Evolutionary conservation across 1,284 basidiomycete genomes (phyloP).

Genomic region (Rhodotorula sp.): DNA sequence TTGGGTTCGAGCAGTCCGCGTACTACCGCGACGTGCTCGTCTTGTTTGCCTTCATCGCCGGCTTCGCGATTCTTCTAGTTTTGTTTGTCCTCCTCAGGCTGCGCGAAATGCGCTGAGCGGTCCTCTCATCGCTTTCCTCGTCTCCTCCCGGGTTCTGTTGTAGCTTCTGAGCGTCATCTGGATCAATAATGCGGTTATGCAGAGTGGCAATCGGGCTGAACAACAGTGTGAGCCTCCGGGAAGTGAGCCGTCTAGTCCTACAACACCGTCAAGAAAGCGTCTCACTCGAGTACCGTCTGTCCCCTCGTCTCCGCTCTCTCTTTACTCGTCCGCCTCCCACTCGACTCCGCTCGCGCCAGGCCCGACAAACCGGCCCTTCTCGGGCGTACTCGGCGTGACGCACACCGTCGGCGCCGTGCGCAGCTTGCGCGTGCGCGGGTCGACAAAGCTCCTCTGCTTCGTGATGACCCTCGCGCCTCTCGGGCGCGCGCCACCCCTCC

Average conservation of each 20-base stretch:
- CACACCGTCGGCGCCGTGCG: slow-evolving; percentile 10
- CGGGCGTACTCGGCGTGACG: slow-evolving; percentile 17
- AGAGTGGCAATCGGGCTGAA: too few relatives aligned
- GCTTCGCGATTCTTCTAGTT: slow-evolving; percentile 68
- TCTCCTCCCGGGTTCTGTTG: not conserved
- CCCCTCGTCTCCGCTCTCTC: too few relatives aligned
- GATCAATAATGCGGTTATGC: too few relatives aligned
- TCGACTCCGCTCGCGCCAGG: too few relatives aligned
- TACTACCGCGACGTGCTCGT: slow-evolving; percentile 69
- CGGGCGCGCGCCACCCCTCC: not conserved
- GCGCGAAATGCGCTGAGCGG: slow-evolving; percentile 60
- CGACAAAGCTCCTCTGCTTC: slow-evolving; percentile 18
- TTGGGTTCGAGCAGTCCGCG: not conserved
- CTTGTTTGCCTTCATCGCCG: slow-evolving; percentile 76
- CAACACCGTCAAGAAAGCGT: too few relatives aligned
- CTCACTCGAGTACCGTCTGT: too few relatives aligned
- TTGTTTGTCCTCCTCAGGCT: slow-evolving; percentile 71
- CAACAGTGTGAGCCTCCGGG: too few relatives aligned
- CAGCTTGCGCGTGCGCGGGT: slow-evolving; percentile 10
- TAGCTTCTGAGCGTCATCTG: not conserved
- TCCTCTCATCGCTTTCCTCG: not conserved
- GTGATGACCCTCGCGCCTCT: slow-evolving; percentile 2
- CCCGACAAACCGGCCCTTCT: not conserved
- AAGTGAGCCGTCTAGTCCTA: too few relatives aligned
- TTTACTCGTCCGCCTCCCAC: too few relatives aligned